A percentile compares a stretch with the other conserved stretches of the same genome.
Evolutionary conservation across 169 alveolate species (phyloP).

Genomic region (Plasmodium cynomolgi): DNA sequence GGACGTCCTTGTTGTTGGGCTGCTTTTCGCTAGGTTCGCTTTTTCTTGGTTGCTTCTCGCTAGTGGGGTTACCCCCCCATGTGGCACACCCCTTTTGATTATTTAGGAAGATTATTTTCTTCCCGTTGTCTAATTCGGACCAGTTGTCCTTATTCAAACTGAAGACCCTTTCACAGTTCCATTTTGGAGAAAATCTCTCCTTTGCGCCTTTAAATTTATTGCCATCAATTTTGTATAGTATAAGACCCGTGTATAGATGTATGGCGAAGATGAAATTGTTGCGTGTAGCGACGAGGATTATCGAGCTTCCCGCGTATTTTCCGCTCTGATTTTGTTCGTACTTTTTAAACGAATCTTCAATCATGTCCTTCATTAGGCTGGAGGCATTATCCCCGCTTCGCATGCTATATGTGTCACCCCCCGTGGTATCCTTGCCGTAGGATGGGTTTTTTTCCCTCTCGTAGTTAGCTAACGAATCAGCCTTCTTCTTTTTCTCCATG

Average conservation of each 20-base stretch:
- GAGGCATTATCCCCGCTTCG: background rate
- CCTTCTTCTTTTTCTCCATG: constrained; percentile 1
- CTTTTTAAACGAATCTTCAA: constrained; percentile 13
- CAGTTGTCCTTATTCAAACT: constrained; percentile 40
- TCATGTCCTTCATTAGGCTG: background rate
- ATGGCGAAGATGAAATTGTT: constrained; percentile 66
- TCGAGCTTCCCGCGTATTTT: constrained; percentile 45
- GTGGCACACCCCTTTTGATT: background rate
- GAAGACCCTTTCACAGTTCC: background rate
- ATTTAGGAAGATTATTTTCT: constrained; percentile 16
- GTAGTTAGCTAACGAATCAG: background rate
- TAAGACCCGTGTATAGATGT: constrained; percentile 59
- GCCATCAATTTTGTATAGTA: constrained; percentile 64
- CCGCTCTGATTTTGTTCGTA: constrained; percentile 32
- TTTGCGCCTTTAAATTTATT: constrained; percentile 23
- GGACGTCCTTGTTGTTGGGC: background rate
- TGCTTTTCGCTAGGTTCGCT: background rate
- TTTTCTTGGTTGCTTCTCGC: background rate
- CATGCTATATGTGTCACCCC: background rate
- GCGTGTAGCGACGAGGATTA: constrained; percentile 42
- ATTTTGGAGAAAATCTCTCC: constrained; percentile 11
- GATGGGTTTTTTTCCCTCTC: background rate
- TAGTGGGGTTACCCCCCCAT: background rate
- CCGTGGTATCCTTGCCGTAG: background rate
- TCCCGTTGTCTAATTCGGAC: constrained; percentile 57